These are phyloP conservation scores for Solanum pinnatisectum DNA, from an alignment of 257 asterid genomes.

Conservation along the genomic window DNA sequence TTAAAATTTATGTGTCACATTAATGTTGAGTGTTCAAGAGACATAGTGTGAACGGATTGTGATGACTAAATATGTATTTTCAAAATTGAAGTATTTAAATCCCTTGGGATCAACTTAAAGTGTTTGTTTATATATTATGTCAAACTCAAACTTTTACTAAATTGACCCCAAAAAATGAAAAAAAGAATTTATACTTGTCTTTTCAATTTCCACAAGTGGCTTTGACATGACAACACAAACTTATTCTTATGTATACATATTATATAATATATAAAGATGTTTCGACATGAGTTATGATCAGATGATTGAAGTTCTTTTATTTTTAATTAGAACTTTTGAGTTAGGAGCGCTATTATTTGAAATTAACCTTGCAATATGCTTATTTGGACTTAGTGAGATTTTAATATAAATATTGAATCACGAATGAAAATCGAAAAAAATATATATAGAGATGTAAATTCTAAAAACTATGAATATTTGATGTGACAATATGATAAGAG, in stretches of 20 bases:
- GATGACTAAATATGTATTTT: no score
- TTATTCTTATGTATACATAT: neutral
- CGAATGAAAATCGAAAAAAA: no score
- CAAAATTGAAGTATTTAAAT: no score
- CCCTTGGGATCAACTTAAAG: no score
- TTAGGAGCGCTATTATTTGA: no score
- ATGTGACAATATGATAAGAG: neutral
- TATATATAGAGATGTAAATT: neutral
- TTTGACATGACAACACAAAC: neutral
- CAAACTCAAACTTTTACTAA: neutral
- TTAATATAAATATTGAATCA: no score
- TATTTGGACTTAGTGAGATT: no score
- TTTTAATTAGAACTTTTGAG: neutral
- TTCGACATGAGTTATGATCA: no score
- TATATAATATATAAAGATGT: neutral
- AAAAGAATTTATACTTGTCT: neutral
- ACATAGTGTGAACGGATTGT: no score
- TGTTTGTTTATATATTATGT: no score
- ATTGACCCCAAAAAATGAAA: neutral
- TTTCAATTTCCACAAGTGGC: neutral
- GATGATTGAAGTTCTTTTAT: fast-evolving
- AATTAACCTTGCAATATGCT: no score
- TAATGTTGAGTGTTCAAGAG: neutral
- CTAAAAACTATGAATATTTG: neutral
- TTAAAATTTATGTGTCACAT: neutral